A percentile compares a stretch with the other conserved stretches of the same genome.
phyloP scores from a whole-genome alignment of 176 grass and related monocot genomes.

The Juncus inflexus region DNA sequence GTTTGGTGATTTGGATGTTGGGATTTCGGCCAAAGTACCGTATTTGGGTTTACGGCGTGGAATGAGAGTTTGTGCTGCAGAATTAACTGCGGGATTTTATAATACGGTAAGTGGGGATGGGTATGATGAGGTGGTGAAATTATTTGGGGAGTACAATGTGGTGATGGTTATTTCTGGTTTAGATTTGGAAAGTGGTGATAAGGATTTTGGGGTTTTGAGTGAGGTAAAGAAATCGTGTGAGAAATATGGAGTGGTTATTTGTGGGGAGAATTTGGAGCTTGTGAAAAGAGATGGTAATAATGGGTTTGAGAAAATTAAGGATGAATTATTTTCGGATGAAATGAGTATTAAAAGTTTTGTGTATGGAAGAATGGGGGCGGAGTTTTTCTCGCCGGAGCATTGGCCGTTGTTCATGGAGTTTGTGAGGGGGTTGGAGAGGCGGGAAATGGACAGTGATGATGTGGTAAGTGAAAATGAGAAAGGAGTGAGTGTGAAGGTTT shows the following conservation, averaged over 20 bases:
- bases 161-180: constrained; percentile 65
- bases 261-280: constrained; percentile 69
- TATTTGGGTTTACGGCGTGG: constrained; percentile 70
- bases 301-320: constrained; percentile 21
- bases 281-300: constrained; percentile 31
- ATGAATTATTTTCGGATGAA: background rate
- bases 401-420: constrained; percentile 77
- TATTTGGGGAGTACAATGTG: constrained; percentile 54
- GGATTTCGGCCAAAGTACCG: constrained; percentile 70
- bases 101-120: constrained; percentile 51
- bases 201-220: constrained; percentile 47
- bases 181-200: constrained; percentile 45
- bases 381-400: constrained; percentile 89
- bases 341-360: constrained; percentile 38
- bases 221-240: constrained; percentile 60
- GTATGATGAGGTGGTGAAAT: constrained; percentile 53
- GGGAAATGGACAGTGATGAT: constrained; percentile 54
- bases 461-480: constrained; percentile 24
- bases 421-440: constrained; percentile 41
- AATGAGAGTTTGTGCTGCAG: constrained; percentile 50
- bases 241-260: constrained; percentile 41
- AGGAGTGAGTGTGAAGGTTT: background rate
- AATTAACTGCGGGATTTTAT: constrained; percentile 68
- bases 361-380: constrained; percentile 60
- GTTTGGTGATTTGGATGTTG: constrained; percentile 42